Base-by-base conservation (phyloP, 2,329 filamentous ascomycete species). In the Sporothrix protearum region DNA sequence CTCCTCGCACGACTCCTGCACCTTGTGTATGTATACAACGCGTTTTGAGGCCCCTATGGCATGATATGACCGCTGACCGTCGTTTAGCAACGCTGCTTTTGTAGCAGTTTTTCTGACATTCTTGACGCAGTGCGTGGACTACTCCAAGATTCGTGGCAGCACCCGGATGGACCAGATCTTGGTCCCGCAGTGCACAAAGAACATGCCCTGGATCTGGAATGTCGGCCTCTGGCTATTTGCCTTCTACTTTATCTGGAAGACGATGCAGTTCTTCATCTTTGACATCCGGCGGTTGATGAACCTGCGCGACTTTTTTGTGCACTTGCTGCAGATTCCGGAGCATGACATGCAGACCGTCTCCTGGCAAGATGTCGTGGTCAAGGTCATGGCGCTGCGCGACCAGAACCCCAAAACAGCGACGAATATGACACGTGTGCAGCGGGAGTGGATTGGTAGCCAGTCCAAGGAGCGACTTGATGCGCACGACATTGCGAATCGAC, bases 401-500 rank as follows among this genome's bases (percentile, higher is more conserved):
- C 86, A 92, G 39, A 97, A 97, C 76, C 89, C 94, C n/a, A 89
- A 91, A 73, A 97, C 94, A 19, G 87, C 87, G 10, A 84, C 81
- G 10, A 87, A 86, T 72, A 82, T 88, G 72, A 84, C 85, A 0
- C 81, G 82, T 3, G 81, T 80, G 6, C 81, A 87, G 72, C 84
- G 86, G 2, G 82, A 81, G n/a, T 89, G 84, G 75, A 85, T 95
- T 74, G 92, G 92, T 61, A 94, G 90, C 72, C 93, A 96, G 78
- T 96, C 93, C 28, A 97, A 97, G 79, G 93, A 98, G 81, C 88
- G 95, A 74, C 90, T 99, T 76, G 96, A 97, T 80, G 96, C 96
- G 12, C 93, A 97, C 77, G 96, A 97, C 78, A 98, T 99, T 79
- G 96, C 96, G 7, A 99, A 98, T 78, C 89, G 96, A 42, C 82